phyloP scores from a whole-genome alignment of 2,329 filamentous ascomycete species.

The Colletotrichum eleusines region DNA sequence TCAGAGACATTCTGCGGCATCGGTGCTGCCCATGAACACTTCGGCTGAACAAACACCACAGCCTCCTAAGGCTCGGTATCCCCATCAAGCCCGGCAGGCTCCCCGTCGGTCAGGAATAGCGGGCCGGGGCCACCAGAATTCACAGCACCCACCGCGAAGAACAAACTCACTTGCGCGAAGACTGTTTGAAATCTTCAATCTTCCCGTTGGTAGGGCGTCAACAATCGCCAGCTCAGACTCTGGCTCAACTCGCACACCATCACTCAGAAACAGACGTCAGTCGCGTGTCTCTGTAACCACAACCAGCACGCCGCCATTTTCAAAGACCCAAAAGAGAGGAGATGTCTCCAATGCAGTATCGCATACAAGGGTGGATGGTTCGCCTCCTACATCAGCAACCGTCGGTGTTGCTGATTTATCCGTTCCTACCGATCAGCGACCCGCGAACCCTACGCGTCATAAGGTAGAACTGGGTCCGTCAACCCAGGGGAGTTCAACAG shows the following conservation, averaged over 20 bases:
- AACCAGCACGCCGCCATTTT: neutral
- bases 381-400: slow-evolving; percentile 46
- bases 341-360: neutral
- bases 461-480: neutral
- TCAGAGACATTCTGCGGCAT: neutral
- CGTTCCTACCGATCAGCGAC: slow-evolving; percentile 13
- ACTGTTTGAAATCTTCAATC: slow-evolving; percentile 45
- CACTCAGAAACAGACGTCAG: slow-evolving; percentile 7
- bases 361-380: neutral
- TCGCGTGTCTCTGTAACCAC: slow-evolving; percentile 24
- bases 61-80: neutral
- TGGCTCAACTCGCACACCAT: slow-evolving; percentile 7
- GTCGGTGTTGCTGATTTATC: slow-evolving; percentile 54
- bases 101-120: slow-evolving; percentile 10
- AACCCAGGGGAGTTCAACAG: neutral
- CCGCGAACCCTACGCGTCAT: neutral
- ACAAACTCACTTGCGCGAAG: slow-evolving; percentile 29
- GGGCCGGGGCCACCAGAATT: neutral
- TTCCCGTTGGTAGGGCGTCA: slow-evolving; percentile 52
- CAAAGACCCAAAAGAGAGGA: neutral
- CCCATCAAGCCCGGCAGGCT: neutral
- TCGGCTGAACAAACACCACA: neutral
- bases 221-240: slow-evolving; percentile 49
- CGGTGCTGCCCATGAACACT: neutral
- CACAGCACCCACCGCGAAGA: slow-evolving; percentile 13